Evolutionary conservation across 805 yeast species (phyloP), one percentile per base, ranked within the genome.

Genomic region (Blastobotrys parvus): DNA sequence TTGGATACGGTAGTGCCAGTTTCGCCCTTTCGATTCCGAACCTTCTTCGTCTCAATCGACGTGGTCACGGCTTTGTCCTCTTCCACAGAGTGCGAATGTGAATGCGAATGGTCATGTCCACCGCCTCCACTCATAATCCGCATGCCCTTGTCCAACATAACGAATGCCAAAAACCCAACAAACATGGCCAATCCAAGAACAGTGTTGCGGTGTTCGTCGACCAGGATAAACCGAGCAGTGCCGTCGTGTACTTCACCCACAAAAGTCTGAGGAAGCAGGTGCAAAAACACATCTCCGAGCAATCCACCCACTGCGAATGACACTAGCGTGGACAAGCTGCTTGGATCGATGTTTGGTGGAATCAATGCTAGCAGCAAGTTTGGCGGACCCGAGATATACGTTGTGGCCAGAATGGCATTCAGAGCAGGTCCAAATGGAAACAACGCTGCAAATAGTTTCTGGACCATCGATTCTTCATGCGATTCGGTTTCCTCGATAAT

Each of bases 271-370:
- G 92, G 92, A 38, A 83, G 60, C 45, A 83, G 56, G 59, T 83
- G 92, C 35, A 82, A 58, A 48, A 83, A 80, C 1, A 82, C 77
- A 56, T 82, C 90, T 36, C 90, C 90, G 29, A 83, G 61, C 31
- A 83, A 63, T 1, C 89, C 84, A 36, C 92, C 92, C 38, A 78
- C 72, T 11, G 90, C 89, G 63, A 83, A 82, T 36, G 85, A 68
- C 1, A 82, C 84, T 43, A 82, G 59, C 20, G 74, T 56, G 7
- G 77, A 66, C 30, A 80, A 61, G 25, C 69, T 62, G 2, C 72
- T 60, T 0, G 79, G 76, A 38, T 71, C 63, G 38, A 79, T 75
- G 22, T 69, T 59, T 0, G 79, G 70, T 4, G 87, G 86, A 27
- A 79, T 70, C 50, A 74, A 57, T 0, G 74, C 73, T 18, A 80